Percentiles rank a stretch among this genome's conserved stretches.
Evolutionary conservation across 108 stramenopile genomes (phyloP).

Genomic region (Skeletonema costatum): DNA sequence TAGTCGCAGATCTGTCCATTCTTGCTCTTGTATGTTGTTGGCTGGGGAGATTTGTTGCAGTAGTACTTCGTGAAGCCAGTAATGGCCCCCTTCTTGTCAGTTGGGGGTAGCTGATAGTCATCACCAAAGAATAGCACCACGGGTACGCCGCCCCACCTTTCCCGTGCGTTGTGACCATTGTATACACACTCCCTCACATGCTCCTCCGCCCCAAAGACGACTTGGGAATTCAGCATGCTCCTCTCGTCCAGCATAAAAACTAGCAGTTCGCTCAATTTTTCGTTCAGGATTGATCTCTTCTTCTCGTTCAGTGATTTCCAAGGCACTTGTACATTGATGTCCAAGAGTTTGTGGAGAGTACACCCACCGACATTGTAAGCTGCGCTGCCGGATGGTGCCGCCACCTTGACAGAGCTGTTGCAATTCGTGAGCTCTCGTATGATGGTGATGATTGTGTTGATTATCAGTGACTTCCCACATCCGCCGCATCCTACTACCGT

Average conservation of each 20-base stretch:
- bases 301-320: background rate
- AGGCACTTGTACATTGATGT: background rate
- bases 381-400: no score
- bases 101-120: slow-evolving; percentile 1
- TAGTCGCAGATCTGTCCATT: no score
- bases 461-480: slow-evolving; percentile 11
- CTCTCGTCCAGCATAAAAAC: slow-evolving; percentile 2
- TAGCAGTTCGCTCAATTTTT: background rate
- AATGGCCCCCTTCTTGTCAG: background rate
- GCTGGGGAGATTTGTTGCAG: background rate
- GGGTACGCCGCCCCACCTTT: no score
- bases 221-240: slow-evolving; percentile 8
- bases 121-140: no score
- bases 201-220: background rate
- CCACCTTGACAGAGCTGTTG: no score
- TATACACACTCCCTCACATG: background rate
- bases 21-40: no score
- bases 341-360: background rate
- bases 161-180: no score
- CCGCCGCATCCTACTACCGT: slow-evolving; percentile 6
- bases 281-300: background rate
- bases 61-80: background rate
- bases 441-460: background rate
- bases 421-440: no score
- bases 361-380: no score